Evolutionary conservation across 202 grass and related monocot genomes (phyloP), one percentile per base, ranked within the genome.

Genomic region (Elaeis oleifera): DNA sequence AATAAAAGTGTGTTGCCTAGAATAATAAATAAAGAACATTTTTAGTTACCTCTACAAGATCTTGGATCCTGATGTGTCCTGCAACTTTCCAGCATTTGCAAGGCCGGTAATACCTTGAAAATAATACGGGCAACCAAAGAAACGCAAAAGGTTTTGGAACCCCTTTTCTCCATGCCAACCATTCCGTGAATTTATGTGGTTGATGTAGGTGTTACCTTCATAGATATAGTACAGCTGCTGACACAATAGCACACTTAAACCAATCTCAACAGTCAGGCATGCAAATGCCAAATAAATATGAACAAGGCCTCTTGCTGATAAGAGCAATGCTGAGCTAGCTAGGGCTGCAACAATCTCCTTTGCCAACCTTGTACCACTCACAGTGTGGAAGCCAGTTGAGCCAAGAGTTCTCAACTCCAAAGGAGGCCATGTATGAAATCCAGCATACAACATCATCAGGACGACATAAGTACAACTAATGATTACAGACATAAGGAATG

Each of bases 171-270:
- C 65, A 60, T 79, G 85, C 3, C 77, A 65, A 44, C 19, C 26
- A 79, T 84, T 89, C 13, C 49, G 50, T 49, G 82, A 83, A 54
- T 36, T 89, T 81, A 99, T 58, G 51, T 54, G 82, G 54, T 66
- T 84, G 32, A 99, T 73, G 61, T 92, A 99, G 51, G 88, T 89
- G 72, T 85, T 91, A 65, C 94, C 94, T 44, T 89, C 71, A 15
- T 92, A 99, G 70, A 99, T 86, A 54, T 76, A 99, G 67, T 77
- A 86, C 58, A 99, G 80, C 76, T 99, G 94, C 65, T 99, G 94
- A 68, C 80, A 99, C 63, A 99, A 56, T 27, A 99, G 78, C 36
- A 92, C 79, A 49, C 64, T 58, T 28, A 99, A 84, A 64, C 94
- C 94, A 54, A 87, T 84, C 72, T 92, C 84, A 23, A 92, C 79